Conservation (phyloP, 1,139 yeast species). For the Yamadazyma diospyri region DNA sequence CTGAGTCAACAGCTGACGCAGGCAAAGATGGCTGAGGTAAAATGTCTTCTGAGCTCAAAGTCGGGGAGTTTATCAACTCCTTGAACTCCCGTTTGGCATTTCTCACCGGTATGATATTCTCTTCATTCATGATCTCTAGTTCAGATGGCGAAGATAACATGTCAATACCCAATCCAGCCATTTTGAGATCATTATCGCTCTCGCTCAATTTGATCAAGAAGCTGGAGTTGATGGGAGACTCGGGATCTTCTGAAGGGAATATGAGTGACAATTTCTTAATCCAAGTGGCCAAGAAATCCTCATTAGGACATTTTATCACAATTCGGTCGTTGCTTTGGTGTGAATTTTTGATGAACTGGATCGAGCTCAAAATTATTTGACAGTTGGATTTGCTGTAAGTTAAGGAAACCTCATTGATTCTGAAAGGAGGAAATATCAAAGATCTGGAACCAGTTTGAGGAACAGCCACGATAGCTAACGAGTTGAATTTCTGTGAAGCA, state of each 20-base stretch:
- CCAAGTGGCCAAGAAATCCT: slow-evolving; percentile 25
- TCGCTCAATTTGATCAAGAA: slow-evolving; percentile 22
- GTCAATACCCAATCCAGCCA: slow-evolving; percentile 38
- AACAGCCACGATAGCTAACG: slow-evolving; percentile 37
- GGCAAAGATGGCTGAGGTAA: slow-evolving; percentile 1
- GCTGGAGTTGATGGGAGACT: slow-evolving; percentile 21
- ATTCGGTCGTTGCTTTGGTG: slow-evolving; percentile 10
- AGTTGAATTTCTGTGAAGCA: slow-evolving; percentile 22
- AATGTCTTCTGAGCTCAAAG: slow-evolving; percentile 6
- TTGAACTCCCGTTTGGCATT: slow-evolving; percentile 14
- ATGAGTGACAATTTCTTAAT: slow-evolving; percentile 24
- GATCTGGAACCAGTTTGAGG: slow-evolving; percentile 20
- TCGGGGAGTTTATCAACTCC: slow-evolving; percentile 22
- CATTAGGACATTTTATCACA: slow-evolving; percentile 17
- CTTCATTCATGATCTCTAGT: slow-evolving; percentile 4
- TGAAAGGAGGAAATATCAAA: slow-evolving; percentile 43
- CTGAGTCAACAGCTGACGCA: slow-evolving; percentile 10
- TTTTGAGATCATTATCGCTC: slow-evolving; percentile 16
- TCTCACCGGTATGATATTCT: slow-evolving; percentile 4
- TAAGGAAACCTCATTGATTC: slow-evolving; percentile 18
- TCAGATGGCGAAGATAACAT: slow-evolving; percentile 20
- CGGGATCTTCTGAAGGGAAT: slow-evolving; percentile 28
- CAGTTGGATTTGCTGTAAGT: slow-evolving; percentile 17
- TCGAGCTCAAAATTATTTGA: slow-evolving; percentile 23
- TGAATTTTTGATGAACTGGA: slow-evolving; percentile 20